These are phyloP conservation scores for Theobroma grandiflorum DNA, from an alignment of 441 rosid species.

Conservation along the genomic window DNA sequence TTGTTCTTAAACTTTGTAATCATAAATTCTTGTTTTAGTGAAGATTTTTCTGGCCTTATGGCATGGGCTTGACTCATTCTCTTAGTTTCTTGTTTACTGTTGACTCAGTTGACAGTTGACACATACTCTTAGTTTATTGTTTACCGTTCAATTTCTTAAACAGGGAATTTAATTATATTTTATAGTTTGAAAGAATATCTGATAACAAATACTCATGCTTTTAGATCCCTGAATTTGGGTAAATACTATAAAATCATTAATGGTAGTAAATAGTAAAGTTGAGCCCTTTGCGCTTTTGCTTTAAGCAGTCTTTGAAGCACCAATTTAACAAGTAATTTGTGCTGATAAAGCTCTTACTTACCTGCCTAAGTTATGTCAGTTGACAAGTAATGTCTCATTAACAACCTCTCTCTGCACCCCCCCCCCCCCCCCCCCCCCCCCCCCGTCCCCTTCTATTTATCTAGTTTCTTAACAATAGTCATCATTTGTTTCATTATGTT, in stretches of 20 bases:
- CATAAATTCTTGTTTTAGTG: neutral
- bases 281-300: neutral
- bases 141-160: conserved; percentile 20
- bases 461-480: conserved; percentile 3
- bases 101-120: neutral
- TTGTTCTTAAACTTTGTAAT: neutral
- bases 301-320: conserved; percentile 1
- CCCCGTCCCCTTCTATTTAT: neutral
- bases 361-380: conserved; percentile 2
- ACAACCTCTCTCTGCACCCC: neutral
- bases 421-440: neutral
- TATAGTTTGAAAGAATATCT: neutral
- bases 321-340: neutral
- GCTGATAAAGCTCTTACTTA: conserved; percentile 4
- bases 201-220: neutral
- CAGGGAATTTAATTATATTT: conserved; percentile 4
- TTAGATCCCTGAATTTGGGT: neutral
- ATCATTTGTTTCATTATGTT: conserved; percentile 10
- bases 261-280: conserved; percentile 5
- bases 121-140: too few species aligned
- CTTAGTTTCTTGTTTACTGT: neutral
- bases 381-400: conserved; percentile 1
- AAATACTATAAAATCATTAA: neutral
- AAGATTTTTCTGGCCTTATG: conserved; percentile 16
- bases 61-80: neutral